These are phyloP conservation scores for Salix exigua DNA, from an alignment of 345 rosid genomes.

Conservation along the genomic window DNA sequence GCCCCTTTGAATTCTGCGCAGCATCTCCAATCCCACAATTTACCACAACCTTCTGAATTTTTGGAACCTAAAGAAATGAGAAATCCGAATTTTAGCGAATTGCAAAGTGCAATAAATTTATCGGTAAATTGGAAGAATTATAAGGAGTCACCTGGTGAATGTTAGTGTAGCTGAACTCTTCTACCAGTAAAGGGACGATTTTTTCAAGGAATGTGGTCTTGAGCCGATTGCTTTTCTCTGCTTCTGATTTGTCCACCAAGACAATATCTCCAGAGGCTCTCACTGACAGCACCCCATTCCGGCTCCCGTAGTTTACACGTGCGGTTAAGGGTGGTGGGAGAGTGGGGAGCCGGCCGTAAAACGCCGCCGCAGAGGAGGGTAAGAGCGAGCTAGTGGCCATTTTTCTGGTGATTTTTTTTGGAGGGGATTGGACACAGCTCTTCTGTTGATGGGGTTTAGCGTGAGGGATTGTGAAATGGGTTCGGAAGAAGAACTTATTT, in stretches of 20 bases:
- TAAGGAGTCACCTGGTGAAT: slow-evolving; percentile 56
- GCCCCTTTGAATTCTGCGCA: slow-evolving; percentile 81
- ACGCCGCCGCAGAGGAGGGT: slow-evolving; percentile 54
- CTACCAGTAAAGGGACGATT: slow-evolving; percentile 72
- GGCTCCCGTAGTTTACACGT: slow-evolving; percentile 22
- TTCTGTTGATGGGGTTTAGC: not conserved
- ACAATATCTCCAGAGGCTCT: slow-evolving; percentile 50
- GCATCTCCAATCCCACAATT: slow-evolving; percentile 98
- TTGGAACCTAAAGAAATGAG: slow-evolving; percentile 55
- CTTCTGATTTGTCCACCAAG: slow-evolving; percentile 77
- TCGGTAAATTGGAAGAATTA: not conserved
- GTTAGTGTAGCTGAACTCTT: slow-evolving; percentile 78
- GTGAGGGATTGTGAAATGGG: not conserved
- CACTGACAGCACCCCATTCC: slow-evolving; percentile 38
- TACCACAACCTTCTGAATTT: slow-evolving; percentile 75
- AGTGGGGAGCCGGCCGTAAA: slow-evolving; percentile 45
- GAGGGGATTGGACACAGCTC: not conserved
- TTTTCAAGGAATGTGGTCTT: slow-evolving; percentile 69
- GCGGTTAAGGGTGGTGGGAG: slow-evolving; percentile 33
- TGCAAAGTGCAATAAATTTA: not conserved
- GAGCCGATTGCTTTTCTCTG: slow-evolving; percentile 63
- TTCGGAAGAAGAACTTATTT: not conserved
- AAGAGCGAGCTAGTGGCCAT: slow-evolving; percentile 56
- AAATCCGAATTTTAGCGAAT: slow-evolving; percentile 1
- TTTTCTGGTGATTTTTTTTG: not conserved